Base-by-base conservation (phyloP, 129 eudicot genomes). In the Kitagawia praeruptora region DNA sequence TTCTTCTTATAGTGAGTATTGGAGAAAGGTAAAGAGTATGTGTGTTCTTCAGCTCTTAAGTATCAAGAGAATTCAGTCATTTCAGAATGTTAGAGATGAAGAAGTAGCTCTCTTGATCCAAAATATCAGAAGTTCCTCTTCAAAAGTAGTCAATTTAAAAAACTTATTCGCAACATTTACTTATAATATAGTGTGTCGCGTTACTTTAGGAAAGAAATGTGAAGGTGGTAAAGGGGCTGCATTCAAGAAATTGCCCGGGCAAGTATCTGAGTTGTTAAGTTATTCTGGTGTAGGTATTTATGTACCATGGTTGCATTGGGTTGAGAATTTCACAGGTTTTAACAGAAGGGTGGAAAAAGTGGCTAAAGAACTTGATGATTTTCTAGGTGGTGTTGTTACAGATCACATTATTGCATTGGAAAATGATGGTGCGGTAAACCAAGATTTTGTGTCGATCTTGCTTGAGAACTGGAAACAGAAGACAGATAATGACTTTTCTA, bases 1-100 rank as follows among this genome's bases (percentile, higher is more conserved):
- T 27, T 53, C 86, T 25, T 82, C 75, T 8, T 87, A 87, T 40
- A 85, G 90, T 0, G 90, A 80, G 18, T 27, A 77, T 25, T 86
- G 89, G 89, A 78, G 85, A 48, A 83, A 75, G 56, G 75, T 83
- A 34, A 86, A 76, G 39, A 80, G 77, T 64, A 75, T 78, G 0
- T 64, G 69, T 14, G 82, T 78, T 11, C 27, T 83, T 7, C 78
- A 78, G 8, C 83, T 86, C 11, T 53, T 86, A 8, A 83, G 73
- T 71, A 83, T 1, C 46, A 74, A 31, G 44, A 79, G 77, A 21
- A 85, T 86, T 10, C 58, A 72, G 18, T 80, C 85, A 4, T 85
- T 80, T 61, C 53, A 37, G 19, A 61, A 39, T 5, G 83, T 87
- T 0, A 84, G 88, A 58, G 72, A 78, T 31, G 83, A 85, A 75